Percentiles rank a stretch among this genome's conserved stretches.
These are phyloP conservation scores for Trichosporon ovoides DNA, from an alignment of 1,284 basidiomycete genomes.

Conservation along the genomic window DNA sequence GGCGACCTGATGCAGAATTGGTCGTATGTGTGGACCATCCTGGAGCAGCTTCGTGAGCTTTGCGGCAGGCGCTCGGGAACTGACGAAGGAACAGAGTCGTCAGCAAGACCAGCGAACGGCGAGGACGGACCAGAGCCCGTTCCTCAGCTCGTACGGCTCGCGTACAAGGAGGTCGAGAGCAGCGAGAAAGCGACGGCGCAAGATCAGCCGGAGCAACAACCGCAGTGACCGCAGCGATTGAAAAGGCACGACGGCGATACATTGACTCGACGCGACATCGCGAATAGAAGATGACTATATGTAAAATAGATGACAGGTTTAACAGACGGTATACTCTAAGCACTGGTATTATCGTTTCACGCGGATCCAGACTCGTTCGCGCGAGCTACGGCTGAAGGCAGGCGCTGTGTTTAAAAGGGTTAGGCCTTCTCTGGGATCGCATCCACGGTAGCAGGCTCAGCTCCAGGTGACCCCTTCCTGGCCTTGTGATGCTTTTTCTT, in stretches of 20 bases:
- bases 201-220: neutral
- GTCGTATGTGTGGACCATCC: constrained; percentile 46
- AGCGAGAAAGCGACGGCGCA: neutral
- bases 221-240: neutral
- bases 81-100: neutral
- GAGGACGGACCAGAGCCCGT: constrained; percentile 33
- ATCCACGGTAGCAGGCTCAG: neutral
- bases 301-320: neutral
- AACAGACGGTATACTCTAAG: constrained; percentile 1
- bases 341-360: neutral
- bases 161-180: constrained; percentile 15
- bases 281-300: neutral
- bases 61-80: neutral
- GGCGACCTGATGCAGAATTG: constrained; percentile 45
- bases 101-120: constrained; percentile 8
- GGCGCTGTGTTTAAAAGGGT: neutral
- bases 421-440: neutral
- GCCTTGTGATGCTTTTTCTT: constrained; percentile 46
- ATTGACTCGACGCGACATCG: neutral
- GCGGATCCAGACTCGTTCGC: neutral
- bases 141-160: constrained; percentile 36
- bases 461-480: constrained; percentile 13
- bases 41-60: constrained; percentile 43
- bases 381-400: neutral
- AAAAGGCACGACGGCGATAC: too few species aligned